These are phyloP conservation scores for Plantago lanceolata DNA, from an alignment of 305 asterid species.

Conservation along the genomic window DNA sequence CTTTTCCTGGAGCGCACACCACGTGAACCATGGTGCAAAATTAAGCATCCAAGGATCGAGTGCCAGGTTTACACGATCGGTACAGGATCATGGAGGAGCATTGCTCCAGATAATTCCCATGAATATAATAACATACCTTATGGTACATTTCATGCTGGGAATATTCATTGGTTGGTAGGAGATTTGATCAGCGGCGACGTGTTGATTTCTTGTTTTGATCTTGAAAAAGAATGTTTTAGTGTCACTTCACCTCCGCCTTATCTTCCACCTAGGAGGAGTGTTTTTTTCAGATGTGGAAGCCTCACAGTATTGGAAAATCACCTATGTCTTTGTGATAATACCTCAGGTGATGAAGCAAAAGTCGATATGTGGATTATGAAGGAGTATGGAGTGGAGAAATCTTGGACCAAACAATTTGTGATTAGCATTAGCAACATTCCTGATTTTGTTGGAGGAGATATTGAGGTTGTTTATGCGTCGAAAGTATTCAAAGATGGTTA, in stretches of 20 bases:
- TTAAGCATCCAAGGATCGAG: no score
- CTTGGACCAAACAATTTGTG: slow-evolving; percentile 38
- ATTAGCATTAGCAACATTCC: slow-evolving; percentile 19
- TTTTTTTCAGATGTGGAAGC: neutral
- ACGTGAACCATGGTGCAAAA: no score
- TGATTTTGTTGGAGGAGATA: neutral
- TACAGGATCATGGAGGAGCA: slow-evolving; percentile 34
- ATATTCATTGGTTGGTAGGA: slow-evolving; percentile 29
- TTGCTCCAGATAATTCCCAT: no score
- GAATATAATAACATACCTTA: neutral
- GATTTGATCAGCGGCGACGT: slow-evolving; percentile 10
- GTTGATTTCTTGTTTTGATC: slow-evolving; percentile 26
- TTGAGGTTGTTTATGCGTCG: slow-evolving; percentile 27
- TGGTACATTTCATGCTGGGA: slow-evolving; percentile 22
- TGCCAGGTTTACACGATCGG: no score
- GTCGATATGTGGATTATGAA: slow-evolving; percentile 41
- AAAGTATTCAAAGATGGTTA: slow-evolving; percentile 38
- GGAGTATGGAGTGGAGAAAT: slow-evolving; percentile 31
- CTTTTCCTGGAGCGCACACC: no score
- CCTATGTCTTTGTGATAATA: slow-evolving; percentile 34
- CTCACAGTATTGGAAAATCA: slow-evolving; percentile 23
- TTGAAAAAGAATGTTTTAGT: slow-evolving; percentile 25
- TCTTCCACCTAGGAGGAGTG: neutral
- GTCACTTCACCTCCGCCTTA: slow-evolving; percentile 21
- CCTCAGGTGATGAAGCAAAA: slow-evolving; percentile 19